Conservation (phyloP, 2,329 filamentous ascomycete species). For the Cladosporium cucumerinum region DNA sequence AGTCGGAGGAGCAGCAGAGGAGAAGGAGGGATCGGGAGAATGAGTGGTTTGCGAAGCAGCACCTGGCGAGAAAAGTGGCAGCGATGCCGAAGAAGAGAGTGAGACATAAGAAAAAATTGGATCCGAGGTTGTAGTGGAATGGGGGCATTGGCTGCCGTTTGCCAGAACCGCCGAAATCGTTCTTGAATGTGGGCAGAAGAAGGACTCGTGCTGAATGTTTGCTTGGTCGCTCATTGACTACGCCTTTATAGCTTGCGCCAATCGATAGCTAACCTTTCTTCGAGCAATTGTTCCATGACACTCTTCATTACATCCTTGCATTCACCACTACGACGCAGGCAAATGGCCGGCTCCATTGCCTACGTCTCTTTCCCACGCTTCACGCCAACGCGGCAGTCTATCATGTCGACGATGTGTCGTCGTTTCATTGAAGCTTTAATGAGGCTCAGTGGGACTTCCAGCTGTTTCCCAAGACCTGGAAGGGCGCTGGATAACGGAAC, state of each 20-base stretch:
- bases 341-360: constrained; percentile 10
- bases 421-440: not conserved
- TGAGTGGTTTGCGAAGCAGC: not conserved
- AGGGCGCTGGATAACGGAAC: not conserved
- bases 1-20: not conserved
- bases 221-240: not conserved
- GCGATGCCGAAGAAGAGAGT: not conserved
- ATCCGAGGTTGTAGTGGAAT: not conserved
- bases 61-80: not conserved
- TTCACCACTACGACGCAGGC: not conserved
- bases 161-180: not conserved
- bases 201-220: not conserved
- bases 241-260: not conserved
- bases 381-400: not conserved
- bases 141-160: not conserved
- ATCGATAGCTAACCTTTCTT: not conserved
- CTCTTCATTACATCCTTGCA: not conserved
- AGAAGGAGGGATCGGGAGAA: not conserved
- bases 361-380: constrained; percentile 12
- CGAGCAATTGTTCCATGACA: not conserved
- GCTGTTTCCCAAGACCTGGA: not conserved
- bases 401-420: not conserved
- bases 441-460: not conserved
- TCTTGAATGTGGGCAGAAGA: not conserved
- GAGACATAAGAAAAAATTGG: not conserved